Evolutionary conservation across 345 rosid genomes (phyloP).

Genomic region (Brassica napus): Da-Ae NC_063452.1:2898001-2898500

Average conservation of each 20-base stretch:
- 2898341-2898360: too few species aligned
- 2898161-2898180: not conserved
- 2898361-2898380: too few species aligned
- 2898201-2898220: not conserved
- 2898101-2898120: not conserved
- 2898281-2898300: too few species aligned
- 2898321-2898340: too few species aligned
- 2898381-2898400: too few species aligned
- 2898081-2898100: not conserved
- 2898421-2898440: too few species aligned
- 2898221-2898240: not conserved
- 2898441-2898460: too few species aligned
- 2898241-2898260: not conserved
- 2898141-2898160: not conserved
- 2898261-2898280: too few species aligned
- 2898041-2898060: not conserved
- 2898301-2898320: too few species aligned
- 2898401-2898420: too few species aligned
- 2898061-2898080: not conserved
- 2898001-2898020: not conserved
- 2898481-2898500: too few species aligned
- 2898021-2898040: not conserved
- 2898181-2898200: not conserved
- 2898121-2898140: not conserved
- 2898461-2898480: too few species aligned